Evolutionary conservation across 257 asterid species (phyloP).

Genomic region (Rhazya stricta): DNA sequence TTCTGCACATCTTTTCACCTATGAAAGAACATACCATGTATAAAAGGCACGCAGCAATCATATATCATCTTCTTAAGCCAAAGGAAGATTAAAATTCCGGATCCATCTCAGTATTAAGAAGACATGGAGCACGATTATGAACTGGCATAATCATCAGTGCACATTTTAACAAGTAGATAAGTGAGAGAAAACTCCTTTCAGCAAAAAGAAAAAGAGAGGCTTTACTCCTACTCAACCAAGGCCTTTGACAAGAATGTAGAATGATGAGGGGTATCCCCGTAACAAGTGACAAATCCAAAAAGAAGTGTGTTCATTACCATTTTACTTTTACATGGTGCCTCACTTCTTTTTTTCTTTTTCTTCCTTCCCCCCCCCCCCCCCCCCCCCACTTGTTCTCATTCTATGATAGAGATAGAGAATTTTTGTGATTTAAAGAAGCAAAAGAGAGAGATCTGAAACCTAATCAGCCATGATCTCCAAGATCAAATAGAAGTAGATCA

Average conservation of each 20-base stretch:
- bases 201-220: neutral
- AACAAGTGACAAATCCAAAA: neutral
- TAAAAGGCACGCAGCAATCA: constrained; percentile 4
- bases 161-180: neutral
- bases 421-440: neutral
- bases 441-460: neutral
- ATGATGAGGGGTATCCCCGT: neutral
- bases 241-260: neutral
- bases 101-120: neutral
- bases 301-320: neutral
- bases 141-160: neutral
- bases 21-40: constrained; percentile 18
- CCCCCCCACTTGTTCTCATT: too few relatives aligned
- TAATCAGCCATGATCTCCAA: neutral
- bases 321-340: neutral
- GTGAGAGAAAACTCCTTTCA: neutral
- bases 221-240: neutral
- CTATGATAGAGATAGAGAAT: too few relatives aligned
- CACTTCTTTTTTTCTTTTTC: neutral
- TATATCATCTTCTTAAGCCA: neutral
- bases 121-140: neutral
- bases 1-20: constrained; percentile 99
- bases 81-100: neutral
- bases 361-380: neutral
- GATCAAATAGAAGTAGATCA: neutral